Conservation (phyloP, 805 yeast genomes). For the Yarrowia yakushimensis region DNA sequence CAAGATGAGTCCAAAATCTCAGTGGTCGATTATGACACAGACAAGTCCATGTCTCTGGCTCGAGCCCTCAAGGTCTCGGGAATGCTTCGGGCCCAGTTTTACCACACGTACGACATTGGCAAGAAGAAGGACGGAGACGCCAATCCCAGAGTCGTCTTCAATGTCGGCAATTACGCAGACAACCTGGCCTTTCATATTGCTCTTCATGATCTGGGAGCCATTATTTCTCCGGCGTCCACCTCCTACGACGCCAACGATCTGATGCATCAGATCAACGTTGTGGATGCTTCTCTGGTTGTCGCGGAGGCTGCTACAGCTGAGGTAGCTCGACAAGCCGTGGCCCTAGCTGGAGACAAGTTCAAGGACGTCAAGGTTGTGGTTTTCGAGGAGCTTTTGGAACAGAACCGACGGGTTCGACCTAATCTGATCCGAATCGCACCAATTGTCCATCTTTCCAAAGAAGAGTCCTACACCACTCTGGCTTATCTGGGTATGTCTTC, state of each 20-base stretch:
- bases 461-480: not conserved
- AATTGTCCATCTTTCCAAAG: not conserved
- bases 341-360: conserved; percentile 43
- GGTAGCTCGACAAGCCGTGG: conserved; percentile 36
- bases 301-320: conserved; percentile 1
- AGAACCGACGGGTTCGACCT: conserved; percentile 11
- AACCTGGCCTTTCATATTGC: conserved; percentile 13
- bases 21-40: conserved; percentile 18
- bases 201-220: conserved; percentile 11
- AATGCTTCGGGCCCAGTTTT: conserved; percentile 16
- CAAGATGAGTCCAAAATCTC: conserved; percentile 2
- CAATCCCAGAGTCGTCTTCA: conserved; percentile 9
- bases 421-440: conserved; percentile 9
- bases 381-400: conserved; percentile 15
- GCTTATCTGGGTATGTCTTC: conserved; percentile 38
- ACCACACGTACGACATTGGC: conserved; percentile 15
- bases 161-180: conserved; percentile 12
- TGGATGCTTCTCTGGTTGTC: conserved; percentile 6
- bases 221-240: conserved; percentile 13
- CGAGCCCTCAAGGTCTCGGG: conserved; percentile 12
- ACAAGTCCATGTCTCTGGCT: conserved; percentile 13
- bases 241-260: conserved; percentile 17
- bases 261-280: conserved; percentile 26
- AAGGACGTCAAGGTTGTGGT: conserved; percentile 7
- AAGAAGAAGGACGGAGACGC: conserved; percentile 5